phyloP scores from a whole-genome alignment of 2,329 filamentous ascomycete genomes.

The Bipolaris victoriae region DNA sequence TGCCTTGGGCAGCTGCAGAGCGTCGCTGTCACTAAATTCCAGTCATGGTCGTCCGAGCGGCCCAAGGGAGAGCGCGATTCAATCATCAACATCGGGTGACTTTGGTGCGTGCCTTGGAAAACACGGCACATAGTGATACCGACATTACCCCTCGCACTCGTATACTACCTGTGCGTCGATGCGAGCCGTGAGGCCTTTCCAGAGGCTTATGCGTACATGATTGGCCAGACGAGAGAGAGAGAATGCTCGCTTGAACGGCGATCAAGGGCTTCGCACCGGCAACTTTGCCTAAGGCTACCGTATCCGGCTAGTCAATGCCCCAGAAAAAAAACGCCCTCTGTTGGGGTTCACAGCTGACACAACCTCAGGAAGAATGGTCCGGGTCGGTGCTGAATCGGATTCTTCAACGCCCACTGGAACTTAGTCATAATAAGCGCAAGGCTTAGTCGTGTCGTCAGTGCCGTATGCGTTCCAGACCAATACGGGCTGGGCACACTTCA shows the following conservation, averaged over 20 bases:
- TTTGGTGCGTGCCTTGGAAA: neutral
- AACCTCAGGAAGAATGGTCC: neutral
- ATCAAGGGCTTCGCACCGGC: neutral
- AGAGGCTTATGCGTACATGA: neutral
- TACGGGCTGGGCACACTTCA: neutral
- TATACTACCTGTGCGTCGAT: conserved; percentile 2
- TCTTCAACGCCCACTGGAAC: neutral
- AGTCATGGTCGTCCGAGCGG: neutral
- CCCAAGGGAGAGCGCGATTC: neutral
- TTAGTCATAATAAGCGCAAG: neutral
- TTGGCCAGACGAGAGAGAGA: neutral
- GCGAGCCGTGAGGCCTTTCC: neutral
- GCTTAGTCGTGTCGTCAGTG: neutral
- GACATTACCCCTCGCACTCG: neutral
- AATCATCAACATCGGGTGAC: neutral
- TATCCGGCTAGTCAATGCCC: neutral
- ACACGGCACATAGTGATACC: conserved; percentile 2
- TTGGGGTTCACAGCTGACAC: neutral
- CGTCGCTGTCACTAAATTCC: neutral
- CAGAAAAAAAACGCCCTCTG: neutral
- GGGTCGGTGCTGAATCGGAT: neutral
- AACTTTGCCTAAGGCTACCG: neutral
- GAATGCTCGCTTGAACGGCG: neutral
- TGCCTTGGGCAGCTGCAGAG: conserved; percentile 5
- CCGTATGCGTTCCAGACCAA: neutral